A percentile compares a stretch with the other conserved stretches of the same genome.
These are phyloP conservation scores for Picochlorum sp. DNA, from an alignment of 139 green algal species.

Conservation along the genomic window DNA sequence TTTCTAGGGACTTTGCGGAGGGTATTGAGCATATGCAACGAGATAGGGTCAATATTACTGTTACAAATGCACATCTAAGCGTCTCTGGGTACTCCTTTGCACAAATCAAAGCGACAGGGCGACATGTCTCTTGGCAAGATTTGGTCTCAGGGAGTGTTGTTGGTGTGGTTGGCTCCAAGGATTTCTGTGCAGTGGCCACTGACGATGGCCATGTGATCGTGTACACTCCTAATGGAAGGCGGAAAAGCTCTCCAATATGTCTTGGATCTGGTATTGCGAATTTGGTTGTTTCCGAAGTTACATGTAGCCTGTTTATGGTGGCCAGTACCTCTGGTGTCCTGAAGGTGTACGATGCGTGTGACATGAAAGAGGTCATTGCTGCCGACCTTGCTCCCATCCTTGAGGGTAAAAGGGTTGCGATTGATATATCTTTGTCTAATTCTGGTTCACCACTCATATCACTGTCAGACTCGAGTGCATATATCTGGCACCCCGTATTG, in stretches of 20 bases:
- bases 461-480: conserved; percentile 45
- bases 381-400: conserved; percentile 31
- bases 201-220: conserved; percentile 23
- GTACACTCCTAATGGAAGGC: conserved; percentile 44
- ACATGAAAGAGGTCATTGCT: conserved; percentile 8
- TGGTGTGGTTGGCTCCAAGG: conserved; percentile 29
- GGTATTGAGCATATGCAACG: not conserved
- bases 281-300: conserved; percentile 15
- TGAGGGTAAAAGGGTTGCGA: conserved; percentile 25
- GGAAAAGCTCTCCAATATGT: conserved; percentile 41
- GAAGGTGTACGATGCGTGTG: conserved; percentile 28
- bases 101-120: not conserved
- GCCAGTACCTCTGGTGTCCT: conserved; percentile 25
- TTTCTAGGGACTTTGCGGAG: conserved; percentile 1
- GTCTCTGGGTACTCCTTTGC: not conserved
- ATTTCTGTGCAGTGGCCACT: conserved; percentile 38
- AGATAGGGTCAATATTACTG: not conserved
- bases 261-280: conserved; percentile 34
- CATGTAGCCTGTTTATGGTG: conserved; percentile 31
- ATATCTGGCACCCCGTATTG: conserved; percentile 42
- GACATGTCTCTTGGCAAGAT: conserved; percentile 39
- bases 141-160: conserved; percentile 24
- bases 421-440: conserved; percentile 27
- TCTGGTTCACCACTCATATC: conserved; percentile 43
- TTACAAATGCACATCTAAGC: not conserved